These are phyloP conservation scores for Dactylellina drechsleri DNA, from an alignment of 2,329 filamentous ascomycete genomes.

Conservation along the genomic window DNA sequence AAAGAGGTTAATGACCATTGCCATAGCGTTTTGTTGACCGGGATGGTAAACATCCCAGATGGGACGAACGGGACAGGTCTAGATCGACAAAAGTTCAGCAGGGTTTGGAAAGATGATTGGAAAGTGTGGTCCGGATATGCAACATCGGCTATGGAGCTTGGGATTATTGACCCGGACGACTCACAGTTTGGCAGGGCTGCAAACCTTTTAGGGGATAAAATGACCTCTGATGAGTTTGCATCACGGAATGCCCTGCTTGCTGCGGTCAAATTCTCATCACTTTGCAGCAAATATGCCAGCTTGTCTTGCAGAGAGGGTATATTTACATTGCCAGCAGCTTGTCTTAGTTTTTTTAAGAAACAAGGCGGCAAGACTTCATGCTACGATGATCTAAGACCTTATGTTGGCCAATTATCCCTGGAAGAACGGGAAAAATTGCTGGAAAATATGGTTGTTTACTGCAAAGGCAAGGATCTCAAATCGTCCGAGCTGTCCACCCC, in stretches of 20 bases:
- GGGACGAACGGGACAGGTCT: conserved; percentile 24
- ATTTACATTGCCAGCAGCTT: conserved; percentile 56
- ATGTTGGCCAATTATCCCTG: conserved; percentile 57
- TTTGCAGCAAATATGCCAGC: conserved; percentile 55
- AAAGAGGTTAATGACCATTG: conserved; percentile 50
- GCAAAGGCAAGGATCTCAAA: conserved; percentile 40
- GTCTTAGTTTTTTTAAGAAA: conserved; percentile 57
- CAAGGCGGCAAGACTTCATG: conserved; percentile 58
- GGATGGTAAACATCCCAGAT: conserved; percentile 22
- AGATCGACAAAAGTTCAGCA: conserved; percentile 46
- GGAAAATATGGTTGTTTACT: conserved; percentile 51
- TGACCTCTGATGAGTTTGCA: conserved; percentile 39
- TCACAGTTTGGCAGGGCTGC: conserved; percentile 50
- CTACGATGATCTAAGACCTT: conserved; percentile 58
- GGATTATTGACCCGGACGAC: conserved; percentile 38
- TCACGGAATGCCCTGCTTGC: conserved; percentile 58
- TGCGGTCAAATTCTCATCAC: conserved; percentile 56
- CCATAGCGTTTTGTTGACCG: conserved; percentile 42
- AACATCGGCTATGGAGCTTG: conserved; percentile 53
- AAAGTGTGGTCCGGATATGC: conserved; percentile 59
- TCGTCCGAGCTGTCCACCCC: conserved; percentile 37
- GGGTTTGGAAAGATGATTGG: conserved; percentile 58
- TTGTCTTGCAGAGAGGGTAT: conserved; percentile 56
- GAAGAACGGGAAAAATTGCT: conserved; percentile 55
- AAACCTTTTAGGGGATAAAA: conserved; percentile 17